A percentile compares a stretch with the other conserved stretches of the same genome.
Evolutionary conservation across 2,329 filamentous ascomycete genomes (phyloP).

Genomic region (Aspergillus viridinutans): DNA sequence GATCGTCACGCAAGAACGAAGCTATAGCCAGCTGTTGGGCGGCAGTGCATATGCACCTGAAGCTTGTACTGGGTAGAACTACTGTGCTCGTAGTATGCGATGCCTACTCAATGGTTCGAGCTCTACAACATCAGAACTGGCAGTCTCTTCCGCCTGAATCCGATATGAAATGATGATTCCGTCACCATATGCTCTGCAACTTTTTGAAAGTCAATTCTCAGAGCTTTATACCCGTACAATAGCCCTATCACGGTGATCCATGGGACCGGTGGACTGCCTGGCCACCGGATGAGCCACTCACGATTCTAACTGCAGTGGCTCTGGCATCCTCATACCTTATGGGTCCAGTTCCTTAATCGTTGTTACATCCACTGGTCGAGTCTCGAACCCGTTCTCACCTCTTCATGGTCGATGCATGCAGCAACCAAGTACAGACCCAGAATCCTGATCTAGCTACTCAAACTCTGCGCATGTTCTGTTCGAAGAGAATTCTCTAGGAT

Average conservation of each 20-base stretch:
- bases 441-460: background rate
- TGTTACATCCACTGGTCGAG: background rate
- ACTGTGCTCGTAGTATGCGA: background rate
- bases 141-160: conserved; percentile 11
- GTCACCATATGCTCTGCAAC: conserved; percentile 11
- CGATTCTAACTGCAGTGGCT: background rate
- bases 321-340: background rate
- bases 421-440: background rate
- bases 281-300: background rate
- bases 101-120: background rate
- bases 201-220: conserved; percentile 3
- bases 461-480: background rate
- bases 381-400: background rate
- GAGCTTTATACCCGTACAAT: background rate
- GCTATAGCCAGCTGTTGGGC: background rate
- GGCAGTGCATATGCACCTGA: background rate
- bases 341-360: background rate
- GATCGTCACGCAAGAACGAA: background rate
- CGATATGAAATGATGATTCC: conserved; percentile 17
- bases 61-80: background rate
- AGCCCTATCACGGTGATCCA: background rate
- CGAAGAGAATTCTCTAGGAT: background rate
- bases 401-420: background rate
- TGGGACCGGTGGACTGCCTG: background rate
- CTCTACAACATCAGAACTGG: background rate